Evolutionary conservation across 306 rosid species (phyloP).

Genomic region (Medicago arabica): DNA sequence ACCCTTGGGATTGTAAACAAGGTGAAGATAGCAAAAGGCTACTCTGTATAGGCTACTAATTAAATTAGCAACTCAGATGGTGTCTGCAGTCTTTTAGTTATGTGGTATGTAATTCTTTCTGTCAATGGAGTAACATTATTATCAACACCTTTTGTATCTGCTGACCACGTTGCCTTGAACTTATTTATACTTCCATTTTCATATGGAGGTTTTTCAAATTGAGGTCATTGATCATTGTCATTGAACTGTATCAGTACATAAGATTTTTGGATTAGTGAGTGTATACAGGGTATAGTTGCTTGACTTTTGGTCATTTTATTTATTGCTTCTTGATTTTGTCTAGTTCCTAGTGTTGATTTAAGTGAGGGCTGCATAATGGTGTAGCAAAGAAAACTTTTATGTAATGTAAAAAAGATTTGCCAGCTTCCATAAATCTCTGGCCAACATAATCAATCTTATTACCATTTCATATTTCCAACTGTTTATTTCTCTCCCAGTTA

Average conservation of each 20-base stretch:
- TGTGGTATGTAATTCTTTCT: conserved; percentile 67
- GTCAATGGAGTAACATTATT: conserved; percentile 55
- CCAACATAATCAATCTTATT: conserved; percentile 14
- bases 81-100: conserved; percentile 55
- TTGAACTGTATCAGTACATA: conserved; percentile 66
- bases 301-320: conserved; percentile 48
- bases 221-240: conserved; percentile 50
- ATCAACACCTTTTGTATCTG: conserved; percentile 51
- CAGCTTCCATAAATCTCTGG: conserved; percentile 35
- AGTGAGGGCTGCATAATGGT: conserved; percentile 47
- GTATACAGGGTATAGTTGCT: conserved; percentile 72
- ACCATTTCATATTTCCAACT: conserved; percentile 23
- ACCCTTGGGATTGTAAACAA: conserved; percentile 48
- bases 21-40: conserved; percentile 42
- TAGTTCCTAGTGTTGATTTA: conserved; percentile 41
- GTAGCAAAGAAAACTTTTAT: conserved; percentile 44
- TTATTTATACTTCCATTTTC: conserved; percentile 47
- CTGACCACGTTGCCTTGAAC: conserved; percentile 48
- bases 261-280: conserved; percentile 69
- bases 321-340: conserved; percentile 48
- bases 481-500: not conserved
- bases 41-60: conserved; percentile 51
- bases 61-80: conserved; percentile 53
- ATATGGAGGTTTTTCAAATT: conserved; percentile 51
- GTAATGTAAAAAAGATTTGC: conserved; percentile 39